Conservation (phyloP, 1,284 basidiomycete species). For the Xanthoconium separans region DNA sequence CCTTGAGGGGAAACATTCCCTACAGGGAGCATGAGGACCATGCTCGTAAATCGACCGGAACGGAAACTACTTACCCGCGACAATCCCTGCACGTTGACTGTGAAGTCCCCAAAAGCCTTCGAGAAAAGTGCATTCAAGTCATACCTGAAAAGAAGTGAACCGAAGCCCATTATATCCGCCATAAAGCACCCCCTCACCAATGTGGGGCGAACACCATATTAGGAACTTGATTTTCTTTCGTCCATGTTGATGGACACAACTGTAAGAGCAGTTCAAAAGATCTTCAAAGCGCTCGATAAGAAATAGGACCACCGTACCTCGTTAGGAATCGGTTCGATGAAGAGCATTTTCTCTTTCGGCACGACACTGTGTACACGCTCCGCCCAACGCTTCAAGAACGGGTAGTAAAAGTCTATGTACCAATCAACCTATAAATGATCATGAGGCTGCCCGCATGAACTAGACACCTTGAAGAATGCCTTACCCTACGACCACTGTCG, state of each 20-base stretch:
- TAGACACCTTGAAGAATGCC: neutral
- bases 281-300: neutral
- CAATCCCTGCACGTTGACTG: conserved; percentile 87
- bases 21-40: conserved; percentile 33
- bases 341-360: conserved; percentile 63
- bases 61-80: conserved; percentile 56
- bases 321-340: conserved; percentile 87
- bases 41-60: neutral
- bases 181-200: conserved; percentile 54
- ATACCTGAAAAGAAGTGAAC: conserved; percentile 61
- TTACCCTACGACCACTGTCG: conserved; percentile 55
- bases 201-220: conserved; percentile 91
- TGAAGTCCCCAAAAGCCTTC: conserved; percentile 80
- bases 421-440: conserved; percentile 60
- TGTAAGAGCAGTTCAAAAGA: conserved; percentile 32
- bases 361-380: conserved; percentile 55
- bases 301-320: conserved; percentile 54
- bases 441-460: neutral
- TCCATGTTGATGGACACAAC: conserved; percentile 82
- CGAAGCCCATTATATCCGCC: neutral
- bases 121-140: conserved; percentile 84
- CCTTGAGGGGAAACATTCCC: conserved; percentile 81
- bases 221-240: conserved; percentile 53
- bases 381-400: conserved; percentile 76
- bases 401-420: conserved; percentile 86